phyloP scores from a whole-genome alignment of 164 flowering plant genomes.

The Vitis rupestris region DNA sequence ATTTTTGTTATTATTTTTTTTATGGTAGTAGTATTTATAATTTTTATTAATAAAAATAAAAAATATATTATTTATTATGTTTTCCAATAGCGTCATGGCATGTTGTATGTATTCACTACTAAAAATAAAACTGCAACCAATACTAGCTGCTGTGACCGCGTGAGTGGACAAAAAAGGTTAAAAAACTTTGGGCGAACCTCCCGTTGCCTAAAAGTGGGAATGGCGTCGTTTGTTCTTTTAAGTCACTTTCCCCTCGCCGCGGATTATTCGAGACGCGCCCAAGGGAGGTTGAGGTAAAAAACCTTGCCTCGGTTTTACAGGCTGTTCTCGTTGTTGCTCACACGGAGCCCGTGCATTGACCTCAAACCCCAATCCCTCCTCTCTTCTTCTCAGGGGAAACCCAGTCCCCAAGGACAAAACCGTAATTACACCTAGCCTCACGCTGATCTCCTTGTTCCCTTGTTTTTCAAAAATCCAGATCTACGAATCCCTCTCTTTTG shows the following conservation, averaged over 20 bases:
- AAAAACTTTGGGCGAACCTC: too few relatives aligned
- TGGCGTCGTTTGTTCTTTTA: background rate
- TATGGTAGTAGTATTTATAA: too few relatives aligned
- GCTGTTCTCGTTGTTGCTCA: slow-evolving; percentile 2
- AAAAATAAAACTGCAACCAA: too few relatives aligned
- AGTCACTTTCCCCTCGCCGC: background rate
- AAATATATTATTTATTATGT: too few relatives aligned
- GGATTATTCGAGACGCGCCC: background rate
- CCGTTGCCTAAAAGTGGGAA: too few relatives aligned
- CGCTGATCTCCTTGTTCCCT: background rate
- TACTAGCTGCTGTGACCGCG: too few relatives aligned
- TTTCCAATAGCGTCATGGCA: too few relatives aligned
- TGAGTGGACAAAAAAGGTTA: too few relatives aligned
- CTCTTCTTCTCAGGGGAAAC: too few relatives aligned
- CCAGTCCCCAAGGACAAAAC: slow-evolving; percentile 1
- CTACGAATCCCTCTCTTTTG: background rate
- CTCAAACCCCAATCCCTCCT: background rate
- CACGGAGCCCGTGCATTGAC: background rate
- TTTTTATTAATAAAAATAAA: too few relatives aligned
- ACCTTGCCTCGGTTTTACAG: background rate
- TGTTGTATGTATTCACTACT: too few relatives aligned
- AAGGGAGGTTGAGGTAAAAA: background rate
- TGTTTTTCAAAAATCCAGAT: slow-evolving; percentile 6
- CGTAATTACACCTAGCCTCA: background rate
- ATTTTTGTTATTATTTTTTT: too few relatives aligned